Base-by-base conservation (phyloP, 805 yeast species). In the Scheffersomyces amazonensis region DNA sequence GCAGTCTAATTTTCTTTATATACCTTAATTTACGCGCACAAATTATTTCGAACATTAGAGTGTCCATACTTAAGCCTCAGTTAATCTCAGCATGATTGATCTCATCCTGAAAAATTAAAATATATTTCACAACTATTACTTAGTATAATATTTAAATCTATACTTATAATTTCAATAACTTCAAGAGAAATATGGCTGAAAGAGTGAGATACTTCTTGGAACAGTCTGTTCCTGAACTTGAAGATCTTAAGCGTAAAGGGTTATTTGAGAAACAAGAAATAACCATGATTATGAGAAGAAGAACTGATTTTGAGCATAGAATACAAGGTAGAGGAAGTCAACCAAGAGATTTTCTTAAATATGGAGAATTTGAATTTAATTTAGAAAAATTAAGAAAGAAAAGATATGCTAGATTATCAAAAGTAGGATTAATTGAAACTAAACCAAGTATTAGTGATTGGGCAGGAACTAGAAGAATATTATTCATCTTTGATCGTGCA, bases 301-400 rank as follows among this genome's bases (percentile, higher is more conserved):
- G 99, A 66, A 91, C 97, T 0, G 97, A 90, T 62, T 93, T 89
- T 52, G 99, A 93, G 63, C 96, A 93, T 59, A 67, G 96, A 40
- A 77, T 93, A 37, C 76, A 78, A 32, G 87, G 95, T 31, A 75
- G 98, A 60, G 95, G 93, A 1, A 78, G 90, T 10, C 80, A 76
- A 46, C 76, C 87, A 2, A 66, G 76, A 37, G 98, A 91, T 59
- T 95, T 81, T 54, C 56, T 87, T 39, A 76, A 76, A 49, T 93
- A 93, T 58, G 77, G 83, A 32, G 84, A 79, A 37, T 95, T 83
- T 56, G 99, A 93, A 56, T 71, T 60, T 41, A 83, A 83, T 52
- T 71, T 93, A 31, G 96, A 90, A 46, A 80, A 76, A 47, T 68
- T 93, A 41, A 78, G 98, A 46, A 67, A 69, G 47, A 85, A 87